phyloP scores from a whole-genome alignment of 768 basidiomycete species.

The Symmetrospora coprosmae region DNA sequence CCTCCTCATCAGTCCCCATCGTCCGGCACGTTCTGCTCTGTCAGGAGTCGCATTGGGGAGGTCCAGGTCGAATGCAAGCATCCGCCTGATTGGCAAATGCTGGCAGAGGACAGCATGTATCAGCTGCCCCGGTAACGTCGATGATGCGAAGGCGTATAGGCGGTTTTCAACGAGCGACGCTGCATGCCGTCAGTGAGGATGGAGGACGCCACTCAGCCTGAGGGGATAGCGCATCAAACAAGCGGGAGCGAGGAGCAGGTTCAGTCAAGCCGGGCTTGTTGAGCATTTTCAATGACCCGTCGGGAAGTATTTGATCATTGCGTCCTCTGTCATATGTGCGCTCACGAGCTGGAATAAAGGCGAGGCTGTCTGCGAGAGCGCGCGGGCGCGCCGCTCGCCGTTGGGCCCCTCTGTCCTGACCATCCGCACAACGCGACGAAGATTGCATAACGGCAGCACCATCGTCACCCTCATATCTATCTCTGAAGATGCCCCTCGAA shows the following conservation, averaged over 20 bases:
- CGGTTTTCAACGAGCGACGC: not conserved
- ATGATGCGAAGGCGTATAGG: not conserved
- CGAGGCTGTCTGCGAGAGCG: no score
- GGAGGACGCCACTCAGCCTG: not conserved
- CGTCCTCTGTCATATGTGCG: no score
- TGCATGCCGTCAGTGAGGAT: no score
- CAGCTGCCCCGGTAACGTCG: constrained; percentile 10
- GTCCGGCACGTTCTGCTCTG: not conserved
- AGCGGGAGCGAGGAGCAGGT: constrained; percentile 6
- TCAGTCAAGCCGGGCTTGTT: constrained; percentile 1
- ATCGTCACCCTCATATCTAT: no score
- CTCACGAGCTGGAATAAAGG: no score
- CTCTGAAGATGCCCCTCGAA: no score
- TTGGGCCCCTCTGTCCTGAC: no score
- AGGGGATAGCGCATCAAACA: not conserved
- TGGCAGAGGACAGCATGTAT: constrained; percentile 13
- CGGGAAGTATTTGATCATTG: no score
- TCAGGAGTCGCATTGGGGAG: not conserved
- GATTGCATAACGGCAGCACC: no score
- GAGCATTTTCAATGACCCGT: not conserved
- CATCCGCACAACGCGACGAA: no score
- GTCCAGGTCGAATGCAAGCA: not conserved
- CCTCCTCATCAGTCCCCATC: constrained; percentile 1
- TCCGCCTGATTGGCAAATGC: not conserved
- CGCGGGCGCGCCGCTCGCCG: no score